A percentile compares a stretch with the other conserved stretches of the same genome.
Evolutionary conservation across 495 filamentous ascomycete species (phyloP).

Genomic region (Penicillium odoratum): DNA sequence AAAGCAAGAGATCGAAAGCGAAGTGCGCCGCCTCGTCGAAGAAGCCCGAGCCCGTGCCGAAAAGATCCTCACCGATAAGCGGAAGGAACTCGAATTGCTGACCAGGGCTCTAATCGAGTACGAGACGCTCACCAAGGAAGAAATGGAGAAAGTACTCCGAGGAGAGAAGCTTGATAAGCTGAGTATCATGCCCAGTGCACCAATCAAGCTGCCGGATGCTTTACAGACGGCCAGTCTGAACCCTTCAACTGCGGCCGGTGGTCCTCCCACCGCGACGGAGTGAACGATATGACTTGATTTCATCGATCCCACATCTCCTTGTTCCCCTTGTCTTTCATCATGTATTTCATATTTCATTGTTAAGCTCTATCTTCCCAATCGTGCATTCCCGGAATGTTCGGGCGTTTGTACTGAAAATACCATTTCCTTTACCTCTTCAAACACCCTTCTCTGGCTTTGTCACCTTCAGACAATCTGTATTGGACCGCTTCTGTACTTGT

Average conservation of each 20-base stretch:
- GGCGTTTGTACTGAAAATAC: constrained; percentile 34
- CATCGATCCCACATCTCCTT: constrained; percentile 4
- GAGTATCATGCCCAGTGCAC: constrained; percentile 37
- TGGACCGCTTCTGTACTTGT: constrained; percentile 7
- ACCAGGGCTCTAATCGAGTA: constrained; percentile 91
- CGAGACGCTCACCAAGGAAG: constrained; percentile 82
- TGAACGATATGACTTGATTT: constrained; percentile 16
- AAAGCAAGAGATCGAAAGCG: constrained; percentile 76
- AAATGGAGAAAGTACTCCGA: constrained; percentile 82
- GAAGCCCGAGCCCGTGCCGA: constrained; percentile 75
- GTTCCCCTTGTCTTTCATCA: constrained; percentile 3
- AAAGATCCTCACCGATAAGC: constrained; percentile 65
- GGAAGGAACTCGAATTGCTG: constrained; percentile 80
- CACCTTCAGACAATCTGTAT: neutral
- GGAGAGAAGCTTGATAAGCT: constrained; percentile 79
- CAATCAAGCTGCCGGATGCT: constrained; percentile 57
- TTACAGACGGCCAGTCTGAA: constrained; percentile 33
- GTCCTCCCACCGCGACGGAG: constrained; percentile 26
- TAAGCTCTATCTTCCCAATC: constrained; percentile 10
- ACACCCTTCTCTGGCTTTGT: neutral
- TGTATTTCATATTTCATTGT: constrained; percentile 12
- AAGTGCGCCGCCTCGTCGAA: constrained; percentile 82
- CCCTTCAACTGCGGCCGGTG: constrained; percentile 20
- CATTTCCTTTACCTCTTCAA: constrained; percentile 20
- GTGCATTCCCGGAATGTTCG: constrained; percentile 32